A percentile compares a stretch with the other conserved stretches of the same genome.
phyloP scores from a whole-genome alignment of 768 basidiomycete genomes.

The Russula foetens region DNA sequence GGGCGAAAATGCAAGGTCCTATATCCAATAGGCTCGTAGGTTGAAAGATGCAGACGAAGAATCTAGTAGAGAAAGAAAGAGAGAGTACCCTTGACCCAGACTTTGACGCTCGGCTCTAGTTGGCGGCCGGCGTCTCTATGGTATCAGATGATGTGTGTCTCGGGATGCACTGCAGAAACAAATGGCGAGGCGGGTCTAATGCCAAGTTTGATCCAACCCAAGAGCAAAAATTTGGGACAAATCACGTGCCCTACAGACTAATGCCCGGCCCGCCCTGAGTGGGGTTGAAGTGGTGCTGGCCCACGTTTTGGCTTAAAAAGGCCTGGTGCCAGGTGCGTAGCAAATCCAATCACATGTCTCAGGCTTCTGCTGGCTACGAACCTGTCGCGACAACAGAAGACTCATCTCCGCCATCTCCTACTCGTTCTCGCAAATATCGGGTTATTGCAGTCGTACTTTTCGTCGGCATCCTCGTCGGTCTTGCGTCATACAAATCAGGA shows the following conservation, averaged over 20 bases:
- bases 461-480: not conserved
- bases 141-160: not conserved
- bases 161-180: not conserved
- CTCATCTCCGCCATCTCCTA: not conserved
- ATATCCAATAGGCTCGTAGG: not conserved
- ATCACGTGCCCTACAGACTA: not conserved
- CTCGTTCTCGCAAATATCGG: conserved; percentile 2
- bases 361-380: conserved; percentile 8
- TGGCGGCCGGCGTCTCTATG: conserved; percentile 5
- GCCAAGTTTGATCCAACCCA: too few relatives aligned
- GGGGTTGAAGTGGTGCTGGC: not conserved
- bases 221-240: not conserved
- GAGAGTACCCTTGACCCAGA: conserved; percentile 9
- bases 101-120: conserved; percentile 4
- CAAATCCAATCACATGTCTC: not conserved
- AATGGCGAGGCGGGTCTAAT: not conserved
- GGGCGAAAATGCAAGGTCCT: not conserved
- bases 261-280: not conserved
- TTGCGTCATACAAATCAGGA: conserved; percentile 16
- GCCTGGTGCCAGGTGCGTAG: not conserved
- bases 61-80: conserved; percentile 3
- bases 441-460: not conserved
- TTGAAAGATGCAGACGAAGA: not conserved
- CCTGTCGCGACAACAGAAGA: conserved; percentile 11
- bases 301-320: not conserved